Evolutionary conservation across 768 basidiomycete genomes (phyloP), one percentile per base, ranked within the genome.

Genomic region (Boletellus ananas): DNA sequence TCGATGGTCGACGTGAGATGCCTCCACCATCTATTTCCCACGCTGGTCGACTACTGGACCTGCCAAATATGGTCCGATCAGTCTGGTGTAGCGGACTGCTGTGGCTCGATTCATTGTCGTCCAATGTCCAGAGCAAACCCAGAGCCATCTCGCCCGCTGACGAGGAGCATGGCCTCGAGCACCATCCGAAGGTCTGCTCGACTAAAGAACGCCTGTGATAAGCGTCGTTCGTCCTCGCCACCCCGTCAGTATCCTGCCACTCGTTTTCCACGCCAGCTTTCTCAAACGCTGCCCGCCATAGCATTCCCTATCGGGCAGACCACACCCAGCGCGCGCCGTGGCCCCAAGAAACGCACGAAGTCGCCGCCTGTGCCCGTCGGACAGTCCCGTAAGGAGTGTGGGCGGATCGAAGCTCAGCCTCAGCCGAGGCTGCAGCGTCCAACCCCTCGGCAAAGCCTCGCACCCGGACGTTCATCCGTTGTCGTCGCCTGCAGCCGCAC

Each of bases 401-500:
- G 42, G 40, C 51, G 48, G 45, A 41, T 55, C 21, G 34, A 50
- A 10, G 45, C 45, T 39, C 51, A 37, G n/a, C 44, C 36, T 1
- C 33, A 39, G 35, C 47, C 36, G 42, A 42, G 10, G 23, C 12
- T 17, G 17, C 53, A 34, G 10, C 38, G 6, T 12, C 23, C n/a
- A 14, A 34, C 40, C 36, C 34, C 46, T 45, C 48, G 51, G 47
- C 36, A 53, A 21, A 42, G n/a, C 29, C 33, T 25, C 6, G 20
- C 20, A n/a, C 42, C 46, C 4, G 37, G 21, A 17, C 27, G 29
- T 4, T 37, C 54, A 23, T 29, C 41, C 27, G 3, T 8, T 16
- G 17, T n/a, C 20, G 17, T 43, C n/a, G 3, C 21, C 55, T 67
- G 62, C 67, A 73, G 50, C 71, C 74, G 53, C 69, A 25, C 23